phyloP scores from a whole-genome alignment of 2,329 filamentous ascomycete genomes.

The Clarireedia paspali region DNA sequence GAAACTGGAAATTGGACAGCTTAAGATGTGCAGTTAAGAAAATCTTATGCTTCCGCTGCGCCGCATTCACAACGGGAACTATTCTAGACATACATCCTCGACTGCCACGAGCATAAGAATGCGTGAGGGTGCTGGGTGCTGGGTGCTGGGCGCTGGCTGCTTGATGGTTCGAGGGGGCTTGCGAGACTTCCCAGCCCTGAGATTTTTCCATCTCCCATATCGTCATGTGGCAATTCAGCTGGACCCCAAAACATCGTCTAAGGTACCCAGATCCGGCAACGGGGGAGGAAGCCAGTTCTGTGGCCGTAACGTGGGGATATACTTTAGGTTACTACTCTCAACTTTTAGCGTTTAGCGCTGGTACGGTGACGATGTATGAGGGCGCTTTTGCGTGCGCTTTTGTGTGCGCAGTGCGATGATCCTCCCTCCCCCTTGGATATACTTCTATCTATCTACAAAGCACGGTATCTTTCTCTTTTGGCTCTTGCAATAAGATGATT shows the following conservation, averaged over 20 bases:
- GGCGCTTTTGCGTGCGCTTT: background rate
- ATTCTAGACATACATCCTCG: slow-evolving; percentile 8
- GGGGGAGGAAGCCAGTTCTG: background rate
- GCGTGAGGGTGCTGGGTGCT: background rate
- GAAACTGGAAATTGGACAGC: background rate
- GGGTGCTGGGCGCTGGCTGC: background rate
- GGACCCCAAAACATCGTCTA: slow-evolving; percentile 9
- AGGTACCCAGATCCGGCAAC: background rate
- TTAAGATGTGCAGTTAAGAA: slow-evolving; percentile 10
- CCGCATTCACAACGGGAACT: slow-evolving; percentile 8
- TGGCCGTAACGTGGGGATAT: slow-evolving; percentile 9
- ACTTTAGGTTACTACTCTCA: background rate
- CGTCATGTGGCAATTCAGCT: slow-evolving; percentile 8
- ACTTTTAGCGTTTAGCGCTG: background rate
- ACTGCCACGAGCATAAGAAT: slow-evolving; percentile 2
- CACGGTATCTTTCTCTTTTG: background rate
- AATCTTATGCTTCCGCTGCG: slow-evolving; percentile 8
- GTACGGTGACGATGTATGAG: background rate
- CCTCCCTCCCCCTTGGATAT: background rate
- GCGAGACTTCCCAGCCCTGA: slow-evolving; percentile 2
- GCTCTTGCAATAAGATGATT: background rate
- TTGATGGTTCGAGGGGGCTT: background rate
- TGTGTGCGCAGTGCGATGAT: too few species aligned
- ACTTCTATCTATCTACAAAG: background rate
- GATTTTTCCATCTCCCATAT: background rate